Conservation (phyloP, 306 rosid genomes). For the Prunus campanulata region DNA sequence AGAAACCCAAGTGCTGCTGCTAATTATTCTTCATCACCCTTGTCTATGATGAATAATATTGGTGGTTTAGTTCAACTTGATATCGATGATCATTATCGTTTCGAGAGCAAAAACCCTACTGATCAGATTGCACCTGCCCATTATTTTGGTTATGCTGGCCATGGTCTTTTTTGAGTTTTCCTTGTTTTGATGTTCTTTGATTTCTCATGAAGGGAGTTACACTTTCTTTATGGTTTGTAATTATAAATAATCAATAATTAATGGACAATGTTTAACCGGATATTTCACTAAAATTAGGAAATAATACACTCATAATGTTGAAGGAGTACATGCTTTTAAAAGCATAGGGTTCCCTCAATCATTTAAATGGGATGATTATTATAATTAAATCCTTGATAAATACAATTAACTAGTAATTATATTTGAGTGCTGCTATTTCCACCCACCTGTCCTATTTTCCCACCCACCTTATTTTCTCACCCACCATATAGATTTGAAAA, state of each 20-base stretch:
- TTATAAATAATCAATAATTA: background rate
- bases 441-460: too few species aligned
- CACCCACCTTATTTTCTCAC: too few species aligned
- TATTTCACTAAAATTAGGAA: background rate
- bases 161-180: constrained; percentile 33
- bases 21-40: constrained; percentile 2
- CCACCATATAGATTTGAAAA: too few species aligned
- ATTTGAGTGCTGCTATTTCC: background rate
- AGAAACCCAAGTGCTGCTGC: background rate
- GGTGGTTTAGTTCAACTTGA: background rate
- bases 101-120: background rate
- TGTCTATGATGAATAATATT: constrained; percentile 15
- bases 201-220: constrained; percentile 8
- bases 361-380: background rate
- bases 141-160: constrained; percentile 33
- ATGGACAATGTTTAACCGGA: background rate
- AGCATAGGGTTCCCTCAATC: background rate
- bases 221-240: background rate
- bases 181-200: background rate
- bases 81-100: background rate
- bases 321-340: too few species aligned
- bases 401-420: background rate
- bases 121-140: constrained; percentile 21
- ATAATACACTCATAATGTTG: too few species aligned
- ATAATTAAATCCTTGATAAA: background rate